phyloP scores from a whole-genome alignment of 352 stramenopile genomes.

The Elongisporangium anandrum region DNA sequence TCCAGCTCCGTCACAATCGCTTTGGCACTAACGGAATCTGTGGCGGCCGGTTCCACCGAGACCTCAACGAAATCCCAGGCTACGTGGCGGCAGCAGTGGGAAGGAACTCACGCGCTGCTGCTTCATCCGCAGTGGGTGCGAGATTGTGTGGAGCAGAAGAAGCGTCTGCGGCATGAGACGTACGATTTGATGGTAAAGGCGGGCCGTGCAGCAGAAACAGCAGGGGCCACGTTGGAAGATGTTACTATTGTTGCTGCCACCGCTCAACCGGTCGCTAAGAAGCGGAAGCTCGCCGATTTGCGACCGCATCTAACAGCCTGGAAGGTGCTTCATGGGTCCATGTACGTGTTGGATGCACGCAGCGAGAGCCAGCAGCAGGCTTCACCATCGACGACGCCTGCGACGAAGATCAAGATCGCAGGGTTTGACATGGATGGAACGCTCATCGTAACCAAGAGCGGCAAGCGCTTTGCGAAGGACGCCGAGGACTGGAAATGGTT shows the following conservation, averaged over 20 bases:
- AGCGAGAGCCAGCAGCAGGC: constrained; percentile 1
- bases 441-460: constrained; percentile 81
- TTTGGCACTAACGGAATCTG: background rate
- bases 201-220: background rate
- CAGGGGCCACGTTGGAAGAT: constrained; percentile 1
- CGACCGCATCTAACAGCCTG: constrained; percentile 35
- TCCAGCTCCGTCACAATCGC: background rate
- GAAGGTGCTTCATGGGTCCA: constrained; percentile 29
- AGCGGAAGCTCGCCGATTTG: constrained; percentile 4
- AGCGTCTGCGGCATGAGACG: constrained; percentile 18
- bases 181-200: constrained; percentile 12
- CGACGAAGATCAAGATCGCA: constrained; percentile 57
- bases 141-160: constrained; percentile 29
- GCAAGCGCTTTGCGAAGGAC: constrained; percentile 69
- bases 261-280: background rate
- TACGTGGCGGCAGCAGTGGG: background rate
- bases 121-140: constrained; percentile 35
- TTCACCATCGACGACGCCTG: background rate
- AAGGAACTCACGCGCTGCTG: constrained; percentile 9
- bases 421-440: constrained; percentile 81
- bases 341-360: constrained; percentile 47
- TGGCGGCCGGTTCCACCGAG: background rate
- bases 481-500: constrained; percentile 76
- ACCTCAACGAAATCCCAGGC: background rate
- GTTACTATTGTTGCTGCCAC: background rate